Conservation (phyloP, 1,139 yeast species). For the Saccharomyces hybrid region DNA sequence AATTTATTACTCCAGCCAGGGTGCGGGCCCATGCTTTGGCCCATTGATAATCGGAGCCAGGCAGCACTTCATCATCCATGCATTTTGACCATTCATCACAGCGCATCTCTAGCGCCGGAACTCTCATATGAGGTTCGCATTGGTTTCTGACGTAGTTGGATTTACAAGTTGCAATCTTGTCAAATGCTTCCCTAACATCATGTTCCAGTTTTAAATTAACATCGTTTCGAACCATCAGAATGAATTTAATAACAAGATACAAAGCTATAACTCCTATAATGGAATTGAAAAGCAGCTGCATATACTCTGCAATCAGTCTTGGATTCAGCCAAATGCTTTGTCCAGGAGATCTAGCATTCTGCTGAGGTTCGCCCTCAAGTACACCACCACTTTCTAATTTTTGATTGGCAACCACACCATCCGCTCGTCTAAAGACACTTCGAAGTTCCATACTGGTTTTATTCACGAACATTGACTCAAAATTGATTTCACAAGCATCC, state of each 20-base stretch:
- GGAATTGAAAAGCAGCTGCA: conserved; percentile 47
- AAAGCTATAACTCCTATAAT: conserved; percentile 39
- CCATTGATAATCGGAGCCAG: conserved; percentile 35
- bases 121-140: conserved; percentile 50
- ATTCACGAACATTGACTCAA: background rate
- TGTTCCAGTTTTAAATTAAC: conserved; percentile 41
- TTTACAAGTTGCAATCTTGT: conserved; percentile 44
- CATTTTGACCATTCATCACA: conserved; percentile 59
- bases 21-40: conserved; percentile 57
- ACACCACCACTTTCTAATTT: background rate
- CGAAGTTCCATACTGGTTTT: background rate
- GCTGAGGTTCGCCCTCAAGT: background rate
- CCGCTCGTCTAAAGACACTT: background rate
- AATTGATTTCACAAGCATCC: no score
- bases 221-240: conserved; percentile 46
- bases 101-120: conserved; percentile 49
- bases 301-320: conserved; percentile 31
- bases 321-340: conserved; percentile 5
- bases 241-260: conserved; percentile 38
- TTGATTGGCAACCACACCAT: background rate
- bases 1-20: conserved; percentile 53
- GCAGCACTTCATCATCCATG: conserved; percentile 44
- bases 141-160: conserved; percentile 47
- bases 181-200: conserved; percentile 23
- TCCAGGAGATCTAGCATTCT: background rate